These are phyloP conservation scores for Physocladia obscura DNA, from an alignment of 192 early-diverging fungal species.

Conservation along the genomic window DNA sequence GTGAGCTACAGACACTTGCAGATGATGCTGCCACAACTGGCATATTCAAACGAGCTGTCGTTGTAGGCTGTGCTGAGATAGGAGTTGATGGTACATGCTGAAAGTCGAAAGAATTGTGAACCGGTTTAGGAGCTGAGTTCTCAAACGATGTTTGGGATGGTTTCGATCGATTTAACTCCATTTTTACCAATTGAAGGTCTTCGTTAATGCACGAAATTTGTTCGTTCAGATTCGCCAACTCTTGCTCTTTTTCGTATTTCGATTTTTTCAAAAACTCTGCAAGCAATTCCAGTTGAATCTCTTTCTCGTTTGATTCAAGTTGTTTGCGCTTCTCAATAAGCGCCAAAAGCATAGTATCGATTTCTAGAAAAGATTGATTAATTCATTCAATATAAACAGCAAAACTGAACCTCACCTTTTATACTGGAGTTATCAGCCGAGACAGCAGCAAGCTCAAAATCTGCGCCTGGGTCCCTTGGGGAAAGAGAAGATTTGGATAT, in stretches of 20 bases:
- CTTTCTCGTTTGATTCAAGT: slow-evolving; percentile 54
- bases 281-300: slow-evolving; percentile 60
- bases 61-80: not conserved
- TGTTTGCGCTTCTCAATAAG: slow-evolving; percentile 64
- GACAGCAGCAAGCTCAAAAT: slow-evolving; percentile 1
- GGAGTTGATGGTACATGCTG: slow-evolving; percentile 25
- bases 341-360: slow-evolving; percentile 59
- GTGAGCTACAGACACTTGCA: slow-evolving; percentile 12
- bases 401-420: not conserved
- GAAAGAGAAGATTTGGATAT: not conserved
- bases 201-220: slow-evolving; percentile 47
- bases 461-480: not conserved
- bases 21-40: not conserved
- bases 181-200: slow-evolving; percentile 41
- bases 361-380: slow-evolving; percentile 45
- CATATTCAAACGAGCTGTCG: not conserved
- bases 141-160: not conserved
- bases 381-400: slow-evolving; percentile 45
- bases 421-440: not conserved
- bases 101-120: not conserved
- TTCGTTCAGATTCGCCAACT: slow-evolving; percentile 36
- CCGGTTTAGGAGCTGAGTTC: not conserved
- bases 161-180: slow-evolving; percentile 31
- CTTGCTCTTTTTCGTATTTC: slow-evolving; percentile 55
- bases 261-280: slow-evolving; percentile 66